A percentile compares a stretch with the other conserved stretches of the same genome.
Evolutionary conservation across 495 filamentous ascomycete genomes (phyloP).

Genomic region (Aspergillus diversus): DNA sequence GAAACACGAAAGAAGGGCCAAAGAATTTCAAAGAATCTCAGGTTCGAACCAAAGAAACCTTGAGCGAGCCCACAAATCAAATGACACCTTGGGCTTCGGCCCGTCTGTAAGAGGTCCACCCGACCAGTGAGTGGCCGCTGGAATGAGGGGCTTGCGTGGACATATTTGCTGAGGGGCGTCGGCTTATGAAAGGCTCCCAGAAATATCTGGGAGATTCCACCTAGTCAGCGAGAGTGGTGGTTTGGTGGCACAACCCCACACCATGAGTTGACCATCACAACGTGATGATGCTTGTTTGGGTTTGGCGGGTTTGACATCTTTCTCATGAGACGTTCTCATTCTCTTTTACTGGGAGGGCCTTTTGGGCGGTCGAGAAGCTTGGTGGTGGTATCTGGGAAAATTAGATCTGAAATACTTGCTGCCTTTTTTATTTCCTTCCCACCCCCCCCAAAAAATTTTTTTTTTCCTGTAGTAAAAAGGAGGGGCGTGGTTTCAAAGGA

Average conservation of each 20-base stretch:
- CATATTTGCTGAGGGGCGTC: constrained; percentile 11
- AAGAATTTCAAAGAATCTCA: constrained; percentile 25
- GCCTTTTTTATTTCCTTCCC: too few relatives aligned
- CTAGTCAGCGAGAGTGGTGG: too few relatives aligned
- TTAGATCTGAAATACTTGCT: too few relatives aligned
- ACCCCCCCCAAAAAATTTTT: too few relatives aligned
- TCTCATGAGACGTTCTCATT: constrained; percentile 12
- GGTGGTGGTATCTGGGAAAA: constrained; percentile 5
- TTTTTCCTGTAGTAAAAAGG: too few relatives aligned
- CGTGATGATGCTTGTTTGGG: constrained; percentile 11
- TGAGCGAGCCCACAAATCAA: constrained; percentile 19
- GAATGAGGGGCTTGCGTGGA: constrained; percentile 18
- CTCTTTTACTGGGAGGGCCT: background rate
- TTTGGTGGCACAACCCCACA: constrained; percentile 16
- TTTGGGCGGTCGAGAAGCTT: constrained; percentile 14
- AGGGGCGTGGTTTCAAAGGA: too few relatives aligned
- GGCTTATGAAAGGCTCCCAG: background rate
- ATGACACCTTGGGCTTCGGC: constrained; percentile 21
- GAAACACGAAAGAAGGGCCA: constrained; percentile 24
- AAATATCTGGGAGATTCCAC: background rate
- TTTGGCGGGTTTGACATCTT: constrained; percentile 1
- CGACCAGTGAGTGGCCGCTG: constrained; percentile 21
- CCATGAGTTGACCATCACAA: constrained; percentile 9
- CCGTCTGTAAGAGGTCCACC: constrained; percentile 13
- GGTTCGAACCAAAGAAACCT: constrained; percentile 15